Percentiles rank a stretch among this genome's conserved stretches.
phyloP scores from a whole-genome alignment of 352 stramenopile genomes.

The Globisporangium radiosum region DNA sequence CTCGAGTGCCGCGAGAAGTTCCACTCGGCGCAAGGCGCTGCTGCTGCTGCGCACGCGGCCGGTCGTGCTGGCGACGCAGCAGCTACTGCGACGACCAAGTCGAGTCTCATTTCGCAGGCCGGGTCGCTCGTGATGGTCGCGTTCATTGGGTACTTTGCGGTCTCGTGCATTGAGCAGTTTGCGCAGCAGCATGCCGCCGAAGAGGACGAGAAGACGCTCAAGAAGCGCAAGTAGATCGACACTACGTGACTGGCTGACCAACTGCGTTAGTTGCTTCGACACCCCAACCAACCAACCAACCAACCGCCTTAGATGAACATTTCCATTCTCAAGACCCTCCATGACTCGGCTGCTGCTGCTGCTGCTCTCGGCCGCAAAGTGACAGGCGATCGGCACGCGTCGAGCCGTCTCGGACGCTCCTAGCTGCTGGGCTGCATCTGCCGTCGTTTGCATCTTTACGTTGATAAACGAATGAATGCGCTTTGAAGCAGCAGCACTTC shows the following conservation, averaged over 20 bases:
- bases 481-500: too few species aligned
- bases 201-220: conserved; percentile 83
- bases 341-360: too few species aligned
- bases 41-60: conserved; percentile 44
- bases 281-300: not conserved
- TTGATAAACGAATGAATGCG: too few species aligned
- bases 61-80: conserved; percentile 14
- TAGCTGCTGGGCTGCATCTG: too few species aligned
- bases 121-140: conserved; percentile 79
- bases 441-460: too few species aligned
- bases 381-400: not conserved
- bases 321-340: not conserved
- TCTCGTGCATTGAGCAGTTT: conserved; percentile 89
- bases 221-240: conserved; percentile 52
- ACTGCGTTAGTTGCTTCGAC: too few species aligned
- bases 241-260: not conserved
- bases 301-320: not conserved
- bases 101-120: conserved; percentile 72
- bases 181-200: conserved; percentile 85
- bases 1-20: conserved; percentile 85
- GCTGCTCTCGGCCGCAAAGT: not conserved
- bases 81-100: conserved; percentile 20
- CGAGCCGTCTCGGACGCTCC: too few species aligned
- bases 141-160: conserved; percentile 87
- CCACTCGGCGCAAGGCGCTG: conserved; percentile 65